A percentile compares a stretch with the other conserved stretches of the same genome.
These are phyloP conservation scores for Pythium sp. DNA, from an alignment of 352 stramenopile genomes.

Conservation along the genomic window DNA sequence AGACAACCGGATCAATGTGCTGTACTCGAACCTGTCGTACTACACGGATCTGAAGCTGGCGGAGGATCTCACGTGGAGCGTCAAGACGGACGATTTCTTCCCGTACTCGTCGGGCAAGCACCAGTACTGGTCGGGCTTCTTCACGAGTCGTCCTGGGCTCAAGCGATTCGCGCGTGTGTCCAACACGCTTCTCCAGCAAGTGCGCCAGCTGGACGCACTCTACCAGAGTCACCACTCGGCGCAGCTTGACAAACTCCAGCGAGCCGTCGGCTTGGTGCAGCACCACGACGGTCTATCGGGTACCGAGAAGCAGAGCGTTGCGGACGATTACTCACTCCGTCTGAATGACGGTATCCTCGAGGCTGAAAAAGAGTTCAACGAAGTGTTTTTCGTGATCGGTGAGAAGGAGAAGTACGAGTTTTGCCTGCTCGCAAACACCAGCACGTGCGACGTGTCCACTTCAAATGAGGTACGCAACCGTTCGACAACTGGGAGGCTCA, in stretches of 20 bases:
- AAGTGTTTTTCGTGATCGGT: slow-evolving; percentile 72
- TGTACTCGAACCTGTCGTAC: slow-evolving; percentile 95
- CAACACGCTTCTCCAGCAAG: slow-evolving; percentile 87
- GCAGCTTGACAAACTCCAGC: slow-evolving; percentile 68
- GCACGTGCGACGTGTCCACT: slow-evolving; percentile 82
- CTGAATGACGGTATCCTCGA: slow-evolving; percentile 83
- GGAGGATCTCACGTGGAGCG: slow-evolving; percentile 71
- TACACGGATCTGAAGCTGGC: slow-evolving; percentile 94
- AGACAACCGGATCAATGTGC: slow-evolving; percentile 89
- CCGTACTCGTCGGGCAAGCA: slow-evolving; percentile 92
- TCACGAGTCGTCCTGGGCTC: slow-evolving; percentile 90
- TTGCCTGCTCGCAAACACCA: slow-evolving; percentile 88
- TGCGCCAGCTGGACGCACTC: slow-evolving; percentile 89
- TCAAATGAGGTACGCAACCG: slow-evolving; percentile 37
- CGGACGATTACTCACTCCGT: slow-evolving; percentile 93
- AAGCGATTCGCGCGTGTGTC: slow-evolving; percentile 91
- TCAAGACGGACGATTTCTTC: slow-evolving; percentile 97
- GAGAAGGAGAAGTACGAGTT: slow-evolving; percentile 63
- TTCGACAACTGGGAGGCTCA: background rate
- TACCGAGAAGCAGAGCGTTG: slow-evolving; percentile 94
- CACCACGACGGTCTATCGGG: slow-evolving; percentile 96
- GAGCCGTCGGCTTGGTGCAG: slow-evolving; percentile 91
- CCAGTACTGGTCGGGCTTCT: slow-evolving; percentile 97
- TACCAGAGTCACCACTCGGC: slow-evolving; percentile 62
- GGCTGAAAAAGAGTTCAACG: slow-evolving; percentile 63